Percentiles rank a stretch among this genome's conserved stretches.
phyloP scores from a whole-genome alignment of 2,329 filamentous ascomycete genomes.

The Emmonsiellopsis sp. region DNA sequence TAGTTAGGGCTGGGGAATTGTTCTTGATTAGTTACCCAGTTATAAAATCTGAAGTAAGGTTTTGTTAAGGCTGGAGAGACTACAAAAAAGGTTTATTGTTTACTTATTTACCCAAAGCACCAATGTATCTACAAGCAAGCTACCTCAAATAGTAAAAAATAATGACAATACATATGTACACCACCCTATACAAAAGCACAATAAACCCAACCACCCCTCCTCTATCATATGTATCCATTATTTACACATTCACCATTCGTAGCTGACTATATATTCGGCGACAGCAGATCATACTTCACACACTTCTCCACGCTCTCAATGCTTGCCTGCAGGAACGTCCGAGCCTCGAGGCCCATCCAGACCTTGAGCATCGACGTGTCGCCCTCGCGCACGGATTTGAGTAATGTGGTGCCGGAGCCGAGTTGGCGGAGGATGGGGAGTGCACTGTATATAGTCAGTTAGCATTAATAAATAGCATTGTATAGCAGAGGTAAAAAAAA shows the following conservation, averaged over 20 bases:
- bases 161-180: no score
- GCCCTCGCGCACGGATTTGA: slow-evolving; percentile 57
- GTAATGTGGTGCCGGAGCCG: slow-evolving; percentile 49
- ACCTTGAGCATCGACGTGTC: slow-evolving; percentile 81
- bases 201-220: not conserved
- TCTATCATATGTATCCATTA: not conserved
- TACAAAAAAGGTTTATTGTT: no score
- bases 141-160: no score
- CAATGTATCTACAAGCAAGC: no score
- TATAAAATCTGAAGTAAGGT: no score
- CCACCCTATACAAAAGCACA: no score
- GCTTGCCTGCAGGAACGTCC: slow-evolving; percentile 81
- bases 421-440: slow-evolving; percentile 84
- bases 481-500: not conserved
- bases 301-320: slow-evolving; percentile 82
- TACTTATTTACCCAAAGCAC: no score
- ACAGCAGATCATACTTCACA: slow-evolving; percentile 82
- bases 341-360: slow-evolving; percentile 83
- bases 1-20: no score
- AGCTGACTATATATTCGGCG: slow-evolving; percentile 64
- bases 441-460: slow-evolving; percentile 47
- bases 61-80: no score
- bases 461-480: slow-evolving; percentile 2
- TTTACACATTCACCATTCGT: not conserved
- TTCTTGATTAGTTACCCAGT: no score